phyloP scores from a whole-genome alignment of 768 basidiomycete species.

The Pisolithus tinctorius region DNA sequence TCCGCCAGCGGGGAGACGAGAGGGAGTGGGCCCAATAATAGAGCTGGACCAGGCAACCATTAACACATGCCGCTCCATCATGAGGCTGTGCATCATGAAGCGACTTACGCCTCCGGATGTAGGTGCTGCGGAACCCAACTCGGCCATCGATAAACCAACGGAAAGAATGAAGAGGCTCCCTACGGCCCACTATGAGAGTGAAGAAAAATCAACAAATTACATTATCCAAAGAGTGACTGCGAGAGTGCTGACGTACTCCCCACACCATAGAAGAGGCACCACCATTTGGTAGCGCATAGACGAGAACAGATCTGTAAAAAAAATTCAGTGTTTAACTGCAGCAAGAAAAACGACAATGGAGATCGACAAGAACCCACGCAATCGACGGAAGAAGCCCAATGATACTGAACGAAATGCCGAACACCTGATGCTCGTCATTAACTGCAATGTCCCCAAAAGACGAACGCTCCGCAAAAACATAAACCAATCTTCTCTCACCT shows the following conservation, averaged over 20 bases:
- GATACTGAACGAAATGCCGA: conserved; percentile 65
- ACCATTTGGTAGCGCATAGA: conserved; percentile 45
- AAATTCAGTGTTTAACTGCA: neutral
- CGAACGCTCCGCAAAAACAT: too few relatives aligned
- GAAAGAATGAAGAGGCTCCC: conserved; percentile 32
- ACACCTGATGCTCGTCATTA: conserved; percentile 38
- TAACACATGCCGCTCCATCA: neutral
- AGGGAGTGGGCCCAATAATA: conserved; percentile 66
- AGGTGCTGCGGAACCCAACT: conserved; percentile 35
- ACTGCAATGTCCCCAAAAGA: too few relatives aligned
- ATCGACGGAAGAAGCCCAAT: conserved; percentile 66
- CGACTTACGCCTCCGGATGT: conserved; percentile 34
- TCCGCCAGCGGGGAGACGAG: conserved; percentile 49
- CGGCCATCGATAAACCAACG: conserved; percentile 36
- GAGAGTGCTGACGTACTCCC: conserved; percentile 26
- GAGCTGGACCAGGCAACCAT: conserved; percentile 27
- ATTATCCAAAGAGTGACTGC: neutral
- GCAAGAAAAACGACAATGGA: conserved; percentile 10
- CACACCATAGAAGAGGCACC: conserved; percentile 42
- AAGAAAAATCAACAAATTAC: neutral
- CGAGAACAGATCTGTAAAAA: conserved; percentile 33
- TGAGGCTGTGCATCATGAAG: neutral
- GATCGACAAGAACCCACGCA: conserved; percentile 31
- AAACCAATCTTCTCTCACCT: conserved; percentile 12
- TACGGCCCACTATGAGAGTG: conserved; percentile 28